Evolutionary conservation across 768 basidiomycete species (phyloP).

Genomic region (Pleurotus citrinopileatus): DNA sequence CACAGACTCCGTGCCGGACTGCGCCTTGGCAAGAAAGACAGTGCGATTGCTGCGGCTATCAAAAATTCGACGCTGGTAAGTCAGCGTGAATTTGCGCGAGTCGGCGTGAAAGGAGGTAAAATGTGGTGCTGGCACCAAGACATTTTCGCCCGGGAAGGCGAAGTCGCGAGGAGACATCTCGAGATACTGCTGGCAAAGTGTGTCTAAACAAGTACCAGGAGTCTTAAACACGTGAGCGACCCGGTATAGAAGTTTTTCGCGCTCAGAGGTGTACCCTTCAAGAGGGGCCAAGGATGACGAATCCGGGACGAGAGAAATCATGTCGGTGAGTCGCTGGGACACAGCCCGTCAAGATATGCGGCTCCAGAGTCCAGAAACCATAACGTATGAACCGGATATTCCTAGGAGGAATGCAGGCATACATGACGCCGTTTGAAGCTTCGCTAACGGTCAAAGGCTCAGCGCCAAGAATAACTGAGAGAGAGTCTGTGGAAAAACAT

Average conservation of each 20-base stretch:
- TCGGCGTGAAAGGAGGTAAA: not conserved
- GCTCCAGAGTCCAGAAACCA: not conserved
- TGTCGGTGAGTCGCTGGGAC: not conserved
- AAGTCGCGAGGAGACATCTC: not conserved
- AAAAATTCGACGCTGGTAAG: not conserved
- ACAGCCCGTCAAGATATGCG: conserved; percentile 4
- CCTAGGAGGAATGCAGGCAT: not conserved
- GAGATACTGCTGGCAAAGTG: not conserved
- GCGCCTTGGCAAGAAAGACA: not conserved
- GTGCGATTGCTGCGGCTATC: not conserved
- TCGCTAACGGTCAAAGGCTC: no score
- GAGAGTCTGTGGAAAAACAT: no score
- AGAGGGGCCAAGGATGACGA: not conserved
- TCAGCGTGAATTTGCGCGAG: not conserved
- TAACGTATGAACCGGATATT: not conserved
- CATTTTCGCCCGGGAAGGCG: not conserved
- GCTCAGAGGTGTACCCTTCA: not conserved
- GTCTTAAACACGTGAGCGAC: not conserved
- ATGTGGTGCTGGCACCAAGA: not conserved
- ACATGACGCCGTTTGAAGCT: no score
- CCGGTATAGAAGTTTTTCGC: not conserved
- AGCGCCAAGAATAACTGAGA: no score
- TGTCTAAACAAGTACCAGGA: not conserved
- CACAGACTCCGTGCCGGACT: no score
- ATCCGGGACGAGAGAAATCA: not conserved